Evolutionary conservation across 2,329 filamentous ascomycete species (phyloP).

Genomic region (Ascochyta clinopodiicola): DNA sequence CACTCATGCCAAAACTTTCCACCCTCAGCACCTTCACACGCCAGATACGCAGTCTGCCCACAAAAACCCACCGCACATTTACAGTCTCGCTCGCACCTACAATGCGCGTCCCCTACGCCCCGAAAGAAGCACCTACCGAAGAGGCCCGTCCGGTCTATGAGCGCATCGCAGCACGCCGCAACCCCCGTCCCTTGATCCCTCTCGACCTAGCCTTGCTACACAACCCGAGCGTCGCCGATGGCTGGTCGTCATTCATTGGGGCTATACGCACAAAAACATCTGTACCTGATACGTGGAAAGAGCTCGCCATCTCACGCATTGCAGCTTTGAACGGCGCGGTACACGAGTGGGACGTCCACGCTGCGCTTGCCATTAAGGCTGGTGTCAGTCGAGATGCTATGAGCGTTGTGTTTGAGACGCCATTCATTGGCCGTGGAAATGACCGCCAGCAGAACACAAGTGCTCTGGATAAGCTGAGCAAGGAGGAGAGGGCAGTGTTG

Average conservation of each 20-base stretch:
- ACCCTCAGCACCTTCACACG: background rate
- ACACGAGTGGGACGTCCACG: constrained; percentile 86
- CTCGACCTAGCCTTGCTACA: constrained; percentile 64
- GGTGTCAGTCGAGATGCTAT: constrained; percentile 68
- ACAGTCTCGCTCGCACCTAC: constrained; percentile 20
- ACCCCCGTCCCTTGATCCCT: constrained; percentile 59
- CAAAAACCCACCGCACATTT: background rate
- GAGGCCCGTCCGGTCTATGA: constrained; percentile 58
- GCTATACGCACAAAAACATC: constrained; percentile 62
- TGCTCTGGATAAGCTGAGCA: constrained; percentile 47
- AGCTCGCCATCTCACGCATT: constrained; percentile 82
- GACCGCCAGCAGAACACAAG: constrained; percentile 16
- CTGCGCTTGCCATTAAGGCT: constrained; percentile 66
- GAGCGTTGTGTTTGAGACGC: constrained; percentile 47
- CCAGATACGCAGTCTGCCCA: background rate
- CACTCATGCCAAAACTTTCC: background rate
- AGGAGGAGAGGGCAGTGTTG: constrained; percentile 70
- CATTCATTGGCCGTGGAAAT: constrained; percentile 27
- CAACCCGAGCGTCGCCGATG: constrained; percentile 62
- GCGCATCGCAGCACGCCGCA: constrained; percentile 60
- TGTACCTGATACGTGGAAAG: constrained; percentile 63
- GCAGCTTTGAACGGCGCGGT: constrained; percentile 81
- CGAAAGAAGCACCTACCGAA: constrained; percentile 54
- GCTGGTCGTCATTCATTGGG: constrained; percentile 66
- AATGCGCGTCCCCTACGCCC: constrained; percentile 65